These are phyloP conservation scores for Wallemia ichthyophaga DNA, from an alignment of 1,284 basidiomycete species.

Conservation along the genomic window DNA sequence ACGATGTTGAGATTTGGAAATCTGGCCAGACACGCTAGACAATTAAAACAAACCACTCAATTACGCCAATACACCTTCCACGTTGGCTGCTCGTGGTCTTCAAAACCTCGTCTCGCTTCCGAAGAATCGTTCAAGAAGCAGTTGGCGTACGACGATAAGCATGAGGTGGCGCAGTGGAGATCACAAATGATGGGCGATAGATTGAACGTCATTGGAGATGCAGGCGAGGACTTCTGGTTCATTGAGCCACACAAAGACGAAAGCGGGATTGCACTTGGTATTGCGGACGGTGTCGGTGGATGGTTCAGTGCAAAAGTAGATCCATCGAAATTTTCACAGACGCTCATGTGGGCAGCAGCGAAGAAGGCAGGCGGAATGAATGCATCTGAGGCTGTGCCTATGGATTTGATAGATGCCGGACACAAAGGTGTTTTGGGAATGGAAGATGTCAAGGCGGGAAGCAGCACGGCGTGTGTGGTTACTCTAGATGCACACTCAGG, in stretches of 20 bases:
- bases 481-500: slow-evolving; percentile 17
- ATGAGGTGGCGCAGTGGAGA: neutral
- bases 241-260: neutral
- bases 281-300: slow-evolving; percentile 25
- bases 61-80: neutral
- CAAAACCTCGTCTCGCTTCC: neutral
- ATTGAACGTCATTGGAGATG: neutral
- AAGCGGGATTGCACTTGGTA: slow-evolving; percentile 11
- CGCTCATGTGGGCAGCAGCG: slow-evolving; percentile 19
- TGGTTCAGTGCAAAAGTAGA: slow-evolving; percentile 23
- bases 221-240: slow-evolving; percentile 1
- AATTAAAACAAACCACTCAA: too few species aligned
- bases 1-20: neutral
- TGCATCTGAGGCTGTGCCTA: neutral
- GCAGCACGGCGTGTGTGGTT: slow-evolving; percentile 20
- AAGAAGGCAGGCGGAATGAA: slow-evolving; percentile 6
- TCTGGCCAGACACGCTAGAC: neutral
- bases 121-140: neutral
- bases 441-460: slow-evolving; percentile 16
- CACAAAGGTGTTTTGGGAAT: slow-evolving; percentile 19
- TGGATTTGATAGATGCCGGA: slow-evolving; percentile 16
- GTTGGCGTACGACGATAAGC: neutral
- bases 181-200: neutral
- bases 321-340: slow-evolving; percentile 22
- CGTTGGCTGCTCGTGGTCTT: neutral